phyloP scores from a whole-genome alignment of 306 rosid species.

The Acacia acuminata region DNA sequence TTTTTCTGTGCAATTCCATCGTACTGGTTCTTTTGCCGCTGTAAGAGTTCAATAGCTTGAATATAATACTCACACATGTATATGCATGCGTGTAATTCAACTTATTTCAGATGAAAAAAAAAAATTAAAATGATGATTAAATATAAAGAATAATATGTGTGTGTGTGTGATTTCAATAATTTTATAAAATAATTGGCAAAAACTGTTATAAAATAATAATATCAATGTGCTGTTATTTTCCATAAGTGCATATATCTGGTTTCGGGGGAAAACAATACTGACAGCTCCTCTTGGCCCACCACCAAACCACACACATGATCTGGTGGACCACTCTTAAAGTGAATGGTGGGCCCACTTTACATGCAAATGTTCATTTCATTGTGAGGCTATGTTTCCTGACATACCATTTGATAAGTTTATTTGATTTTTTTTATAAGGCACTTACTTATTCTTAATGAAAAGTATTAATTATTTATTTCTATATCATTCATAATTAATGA shows the following conservation, averaged over 20 bases:
- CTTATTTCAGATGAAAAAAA: neutral
- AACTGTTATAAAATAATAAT: neutral
- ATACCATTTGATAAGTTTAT: no score
- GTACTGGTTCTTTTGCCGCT: neutral
- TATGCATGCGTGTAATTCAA: neutral
- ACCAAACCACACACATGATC: constrained; percentile 38
- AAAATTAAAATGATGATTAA: no score
- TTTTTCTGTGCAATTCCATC: neutral
- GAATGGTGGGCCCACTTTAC: constrained; percentile 46
- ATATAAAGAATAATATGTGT: no score
- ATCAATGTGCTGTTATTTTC: neutral
- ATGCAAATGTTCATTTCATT: constrained; percentile 55
- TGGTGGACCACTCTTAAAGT: constrained; percentile 65
- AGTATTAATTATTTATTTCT: no score
- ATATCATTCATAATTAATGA: no score
- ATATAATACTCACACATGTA: no score
- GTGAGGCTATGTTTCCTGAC: constrained; percentile 39
- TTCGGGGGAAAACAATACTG: constrained; percentile 31
- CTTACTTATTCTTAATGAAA: no score
- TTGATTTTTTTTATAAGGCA: no score
- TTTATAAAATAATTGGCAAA: neutral
- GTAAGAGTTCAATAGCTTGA: neutral
- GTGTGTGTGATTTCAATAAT: neutral
- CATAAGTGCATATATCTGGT: neutral
- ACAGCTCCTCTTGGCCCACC: constrained; percentile 50